phyloP scores from a whole-genome alignment of 768 basidiomycete genomes.

The Termitomyces sp. region DNA sequence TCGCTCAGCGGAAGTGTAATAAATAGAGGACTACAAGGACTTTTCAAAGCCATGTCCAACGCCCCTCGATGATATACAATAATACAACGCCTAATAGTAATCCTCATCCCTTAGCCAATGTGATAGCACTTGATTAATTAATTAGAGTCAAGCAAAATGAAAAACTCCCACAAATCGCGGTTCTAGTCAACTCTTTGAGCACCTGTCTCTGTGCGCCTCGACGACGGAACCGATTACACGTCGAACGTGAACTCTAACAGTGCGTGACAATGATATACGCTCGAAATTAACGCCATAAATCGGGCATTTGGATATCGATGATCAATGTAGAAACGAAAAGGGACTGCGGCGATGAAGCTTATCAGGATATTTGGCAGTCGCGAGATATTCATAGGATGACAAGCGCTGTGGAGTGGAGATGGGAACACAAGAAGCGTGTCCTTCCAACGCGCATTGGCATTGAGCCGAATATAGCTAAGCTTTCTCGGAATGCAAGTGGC shows the following conservation, averaged over 20 bases:
- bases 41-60: slow-evolving; percentile 16
- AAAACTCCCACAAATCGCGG: background rate
- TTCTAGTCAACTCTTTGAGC: slow-evolving; percentile 6
- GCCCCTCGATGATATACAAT: background rate
- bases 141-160: background rate
- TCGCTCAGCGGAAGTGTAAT: slow-evolving; percentile 22
- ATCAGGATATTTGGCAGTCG: slow-evolving; percentile 14
- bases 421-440: slow-evolving; percentile 12
- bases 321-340: slow-evolving; percentile 12
- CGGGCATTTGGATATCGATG: slow-evolving; percentile 11
- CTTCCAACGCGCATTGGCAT: slow-evolving; percentile 18
- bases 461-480: slow-evolving; percentile 21
- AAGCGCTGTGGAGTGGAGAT: slow-evolving; percentile 14
- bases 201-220: slow-evolving; percentile 2
- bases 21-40: slow-evolving; percentile 21
- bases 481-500: slow-evolving; percentile 19
- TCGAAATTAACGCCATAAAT: slow-evolving; percentile 14
- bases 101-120: background rate
- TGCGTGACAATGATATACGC: background rate
- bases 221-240: slow-evolving; percentile 4
- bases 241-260: slow-evolving; percentile 6
- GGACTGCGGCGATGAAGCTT: slow-evolving; percentile 11
- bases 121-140: background rate
- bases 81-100: background rate
- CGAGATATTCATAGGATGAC: slow-evolving; percentile 16